These are phyloP conservation scores for Aureobasidium sp. DNA, from an alignment of 2,329 filamentous ascomycete species.

Conservation along the genomic window DNA sequence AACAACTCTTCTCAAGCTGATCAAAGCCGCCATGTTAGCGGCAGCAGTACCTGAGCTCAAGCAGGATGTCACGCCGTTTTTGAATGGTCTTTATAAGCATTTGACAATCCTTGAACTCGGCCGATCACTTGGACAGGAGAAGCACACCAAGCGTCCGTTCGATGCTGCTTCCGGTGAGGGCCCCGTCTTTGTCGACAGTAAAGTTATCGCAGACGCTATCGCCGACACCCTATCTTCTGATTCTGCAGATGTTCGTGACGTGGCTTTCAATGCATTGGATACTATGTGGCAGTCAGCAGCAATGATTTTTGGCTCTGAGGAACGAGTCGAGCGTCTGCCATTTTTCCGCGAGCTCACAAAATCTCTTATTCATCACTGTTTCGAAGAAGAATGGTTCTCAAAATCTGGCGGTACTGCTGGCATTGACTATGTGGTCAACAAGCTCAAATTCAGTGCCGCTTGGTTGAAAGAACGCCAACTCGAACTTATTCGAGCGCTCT, in stretches of 20 bases:
- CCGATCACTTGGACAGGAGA: constrained; percentile 70
- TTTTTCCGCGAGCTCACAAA: constrained; percentile 80
- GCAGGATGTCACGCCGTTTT: constrained; percentile 64
- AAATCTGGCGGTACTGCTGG: constrained; percentile 89
- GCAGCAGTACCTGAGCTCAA: constrained; percentile 75
- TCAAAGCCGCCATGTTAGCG: constrained; percentile 84
- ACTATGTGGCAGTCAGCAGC: constrained; percentile 70
- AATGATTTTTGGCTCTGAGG: constrained; percentile 70
- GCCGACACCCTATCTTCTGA: constrained; percentile 88
- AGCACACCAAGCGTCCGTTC: constrained; percentile 71
- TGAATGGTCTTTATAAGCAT: constrained; percentile 78
- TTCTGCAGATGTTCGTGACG: constrained; percentile 68
- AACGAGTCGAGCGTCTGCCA: constrained; percentile 65
- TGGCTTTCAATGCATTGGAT: constrained; percentile 70
- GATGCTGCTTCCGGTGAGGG: constrained; percentile 83
- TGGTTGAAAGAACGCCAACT: constrained; percentile 80
- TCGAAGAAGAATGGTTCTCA: constrained; percentile 97
- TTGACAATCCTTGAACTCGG: constrained; percentile 88
- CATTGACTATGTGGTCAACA: constrained; percentile 79
- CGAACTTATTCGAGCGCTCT: constrained; percentile 82
- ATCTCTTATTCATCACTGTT: constrained; percentile 87
- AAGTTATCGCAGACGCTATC: constrained; percentile 80
- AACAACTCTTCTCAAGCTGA: constrained; percentile 69
- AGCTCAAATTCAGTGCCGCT: constrained; percentile 71
- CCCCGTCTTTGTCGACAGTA: constrained; percentile 76